These are phyloP conservation scores for Acephala macrosclerotiorum DNA, from an alignment of 2,329 filamentous ascomycete genomes.

Conservation along the genomic window DNA sequence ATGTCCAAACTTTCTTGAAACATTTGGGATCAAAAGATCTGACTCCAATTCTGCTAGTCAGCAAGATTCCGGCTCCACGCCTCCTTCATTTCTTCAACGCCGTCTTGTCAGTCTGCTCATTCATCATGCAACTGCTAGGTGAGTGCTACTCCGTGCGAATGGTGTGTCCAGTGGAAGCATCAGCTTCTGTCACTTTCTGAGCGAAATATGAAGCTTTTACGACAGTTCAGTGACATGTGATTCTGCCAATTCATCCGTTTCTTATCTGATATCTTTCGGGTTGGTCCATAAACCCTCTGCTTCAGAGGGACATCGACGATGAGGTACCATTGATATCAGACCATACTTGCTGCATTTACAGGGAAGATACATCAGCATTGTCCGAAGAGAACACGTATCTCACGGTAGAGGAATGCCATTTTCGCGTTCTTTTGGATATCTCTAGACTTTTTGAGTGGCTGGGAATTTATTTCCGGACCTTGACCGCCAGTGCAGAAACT, in stretches of 20 bases:
- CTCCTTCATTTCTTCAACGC: neutral
- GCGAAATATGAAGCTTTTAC: constrained; percentile 3
- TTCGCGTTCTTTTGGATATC: neutral
- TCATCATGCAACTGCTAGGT: constrained; percentile 7
- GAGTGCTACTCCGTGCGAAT: neutral
- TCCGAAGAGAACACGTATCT: neutral
- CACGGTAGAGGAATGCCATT: neutral
- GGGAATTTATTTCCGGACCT: neutral
- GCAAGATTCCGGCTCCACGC: neutral
- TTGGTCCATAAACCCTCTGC: neutral
- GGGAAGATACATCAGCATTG: neutral
- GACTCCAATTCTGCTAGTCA: neutral
- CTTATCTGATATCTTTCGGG: neutral
- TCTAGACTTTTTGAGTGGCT: neutral
- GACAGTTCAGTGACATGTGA: neutral
- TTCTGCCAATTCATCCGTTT: neutral
- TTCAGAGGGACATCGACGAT: constrained; percentile 5
- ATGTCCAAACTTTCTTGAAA: constrained; percentile 1
- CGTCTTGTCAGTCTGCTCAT: constrained; percentile 2
- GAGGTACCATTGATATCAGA: neutral
- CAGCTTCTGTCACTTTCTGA: constrained; percentile 5
- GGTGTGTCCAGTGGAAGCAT: neutral
- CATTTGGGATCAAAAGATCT: constrained; percentile 5
- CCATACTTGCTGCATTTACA: neutral
- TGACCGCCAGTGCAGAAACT: constrained; percentile 3